A percentile compares a stretch with the other conserved stretches of the same genome.
These are phyloP conservation scores for Oleoguttula mirabilis DNA, from an alignment of 495 filamentous ascomycete genomes.

Conservation along the genomic window DNA sequence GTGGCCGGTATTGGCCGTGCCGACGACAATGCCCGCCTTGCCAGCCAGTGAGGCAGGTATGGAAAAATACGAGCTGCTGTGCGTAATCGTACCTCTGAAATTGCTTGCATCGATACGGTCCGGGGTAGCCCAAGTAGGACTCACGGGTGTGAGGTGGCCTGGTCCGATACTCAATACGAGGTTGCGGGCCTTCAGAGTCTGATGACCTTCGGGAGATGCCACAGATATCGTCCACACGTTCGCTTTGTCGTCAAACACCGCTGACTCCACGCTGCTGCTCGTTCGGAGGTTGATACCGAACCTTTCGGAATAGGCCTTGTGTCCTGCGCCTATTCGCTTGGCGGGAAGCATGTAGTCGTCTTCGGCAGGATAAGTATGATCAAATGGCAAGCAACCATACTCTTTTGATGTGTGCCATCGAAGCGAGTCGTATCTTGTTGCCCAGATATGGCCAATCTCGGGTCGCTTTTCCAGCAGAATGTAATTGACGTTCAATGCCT, in stretches of 20 bases:
- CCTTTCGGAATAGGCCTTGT: slow-evolving; percentile 26
- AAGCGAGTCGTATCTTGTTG: slow-evolving; percentile 28
- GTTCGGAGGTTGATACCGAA: slow-evolving; percentile 31
- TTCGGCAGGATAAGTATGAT: slow-evolving; percentile 25
- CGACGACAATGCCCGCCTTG: slow-evolving; percentile 33
- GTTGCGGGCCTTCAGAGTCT: slow-evolving; percentile 5
- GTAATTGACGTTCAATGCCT: slow-evolving; percentile 27
- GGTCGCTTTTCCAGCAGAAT: slow-evolving; percentile 28
- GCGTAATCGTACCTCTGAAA: slow-evolving; percentile 30
- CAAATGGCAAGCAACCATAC: slow-evolving; percentile 29
- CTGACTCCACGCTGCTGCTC: slow-evolving; percentile 24
- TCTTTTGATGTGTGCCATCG: slow-evolving; percentile 28
- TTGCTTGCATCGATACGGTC: slow-evolving; percentile 1
- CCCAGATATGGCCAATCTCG: slow-evolving; percentile 32
- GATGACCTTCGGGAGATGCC: not conserved
- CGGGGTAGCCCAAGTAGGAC: slow-evolving; percentile 4
- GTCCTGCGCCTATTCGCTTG: slow-evolving; percentile 28
- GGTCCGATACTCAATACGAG: slow-evolving; percentile 12
- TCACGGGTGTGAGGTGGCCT: slow-evolving; percentile 6
- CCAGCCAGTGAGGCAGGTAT: slow-evolving; percentile 26
- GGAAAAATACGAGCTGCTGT: slow-evolving; percentile 30
- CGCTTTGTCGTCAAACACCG: slow-evolving; percentile 20
- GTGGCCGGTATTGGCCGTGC: slow-evolving; percentile 38
- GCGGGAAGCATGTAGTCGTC: slow-evolving; percentile 30
- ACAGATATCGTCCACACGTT: slow-evolving; percentile 26